phyloP scores from a whole-genome alignment of 2,329 filamentous ascomycete genomes.

The Polychaeton citri region DNA sequence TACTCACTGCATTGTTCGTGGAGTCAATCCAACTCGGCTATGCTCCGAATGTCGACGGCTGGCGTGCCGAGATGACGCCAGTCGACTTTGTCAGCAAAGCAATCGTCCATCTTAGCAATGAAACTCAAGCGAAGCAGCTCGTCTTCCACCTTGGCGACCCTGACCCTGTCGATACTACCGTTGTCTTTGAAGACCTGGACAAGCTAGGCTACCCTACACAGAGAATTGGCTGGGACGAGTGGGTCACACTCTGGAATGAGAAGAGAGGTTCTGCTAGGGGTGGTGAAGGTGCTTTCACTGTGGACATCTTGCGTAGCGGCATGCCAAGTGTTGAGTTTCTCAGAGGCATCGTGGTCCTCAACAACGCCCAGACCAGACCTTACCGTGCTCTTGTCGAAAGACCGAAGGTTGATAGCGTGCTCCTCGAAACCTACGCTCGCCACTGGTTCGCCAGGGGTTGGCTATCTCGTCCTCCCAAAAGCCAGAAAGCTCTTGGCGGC shows the following conservation, averaged over 20 bases:
- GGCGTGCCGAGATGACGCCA: constrained; percentile 73
- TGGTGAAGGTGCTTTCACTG: constrained; percentile 60
- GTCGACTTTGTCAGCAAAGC: constrained; percentile 69
- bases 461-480: constrained; percentile 50
- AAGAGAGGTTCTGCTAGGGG: constrained; percentile 51
- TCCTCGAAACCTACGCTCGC: constrained; percentile 67
- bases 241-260: constrained; percentile 61
- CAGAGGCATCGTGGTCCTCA: constrained; percentile 57
- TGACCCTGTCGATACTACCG: constrained; percentile 50
- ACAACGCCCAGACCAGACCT: constrained; percentile 54
- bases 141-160: constrained; percentile 67
- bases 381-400: constrained; percentile 46
- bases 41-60: constrained; percentile 57
- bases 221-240: constrained; percentile 55
- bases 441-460: constrained; percentile 72
- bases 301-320: constrained; percentile 65
- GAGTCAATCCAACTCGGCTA: constrained; percentile 63
- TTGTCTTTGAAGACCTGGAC: constrained; percentile 50
- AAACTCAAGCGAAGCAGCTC: constrained; percentile 47
- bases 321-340: constrained; percentile 67
- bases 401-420: constrained; percentile 52
- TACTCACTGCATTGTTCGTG: constrained; percentile 62
- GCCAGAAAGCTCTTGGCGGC: constrained; percentile 32
- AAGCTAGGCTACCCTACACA: constrained; percentile 59
- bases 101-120: constrained; percentile 55